phyloP scores from a whole-genome alignment of 116 monocot genomes.

The Papilionanthe hybrid region DNA sequence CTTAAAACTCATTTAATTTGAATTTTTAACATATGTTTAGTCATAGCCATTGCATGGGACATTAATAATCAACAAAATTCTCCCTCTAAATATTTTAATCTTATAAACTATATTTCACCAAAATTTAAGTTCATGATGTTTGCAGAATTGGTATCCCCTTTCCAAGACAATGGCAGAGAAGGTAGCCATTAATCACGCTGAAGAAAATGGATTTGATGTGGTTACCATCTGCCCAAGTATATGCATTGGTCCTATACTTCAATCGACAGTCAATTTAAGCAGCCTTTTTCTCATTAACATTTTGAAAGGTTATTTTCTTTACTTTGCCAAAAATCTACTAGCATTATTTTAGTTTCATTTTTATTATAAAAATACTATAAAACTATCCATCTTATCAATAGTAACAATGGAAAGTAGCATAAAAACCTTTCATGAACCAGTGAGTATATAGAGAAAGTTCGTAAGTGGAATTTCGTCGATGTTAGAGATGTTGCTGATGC shows the following conservation, averaged over 20 bases:
- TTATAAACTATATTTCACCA: no score
- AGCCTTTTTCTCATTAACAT: constrained; percentile 1
- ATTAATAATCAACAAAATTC: no score
- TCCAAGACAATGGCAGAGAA: constrained; percentile 13
- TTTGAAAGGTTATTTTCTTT: constrained; percentile 5
- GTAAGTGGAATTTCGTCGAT: constrained; percentile 17
- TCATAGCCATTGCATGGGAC: no score
- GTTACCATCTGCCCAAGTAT: constrained; percentile 10
- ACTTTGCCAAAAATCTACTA: not conserved
- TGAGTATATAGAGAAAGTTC: no score
- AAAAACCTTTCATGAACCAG: not conserved
- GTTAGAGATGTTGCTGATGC: constrained; percentile 46
- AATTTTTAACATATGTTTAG: no score
- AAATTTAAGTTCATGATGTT: no score
- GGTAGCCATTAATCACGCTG: not conserved
- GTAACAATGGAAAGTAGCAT: not conserved
- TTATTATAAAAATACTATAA: not conserved
- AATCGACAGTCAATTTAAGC: constrained; percentile 11
- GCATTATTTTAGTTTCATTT: not conserved
- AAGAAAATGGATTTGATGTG: constrained; percentile 8
- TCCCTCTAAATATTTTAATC: no score
- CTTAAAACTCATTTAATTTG: no score
- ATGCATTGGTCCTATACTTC: constrained; percentile 13
- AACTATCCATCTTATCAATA: not conserved
- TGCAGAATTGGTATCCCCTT: constrained; percentile 14